Evolutionary conservation across 2,329 filamentous ascomycete species (phyloP).

Genomic region (Nectriaceae sp.): DNA sequence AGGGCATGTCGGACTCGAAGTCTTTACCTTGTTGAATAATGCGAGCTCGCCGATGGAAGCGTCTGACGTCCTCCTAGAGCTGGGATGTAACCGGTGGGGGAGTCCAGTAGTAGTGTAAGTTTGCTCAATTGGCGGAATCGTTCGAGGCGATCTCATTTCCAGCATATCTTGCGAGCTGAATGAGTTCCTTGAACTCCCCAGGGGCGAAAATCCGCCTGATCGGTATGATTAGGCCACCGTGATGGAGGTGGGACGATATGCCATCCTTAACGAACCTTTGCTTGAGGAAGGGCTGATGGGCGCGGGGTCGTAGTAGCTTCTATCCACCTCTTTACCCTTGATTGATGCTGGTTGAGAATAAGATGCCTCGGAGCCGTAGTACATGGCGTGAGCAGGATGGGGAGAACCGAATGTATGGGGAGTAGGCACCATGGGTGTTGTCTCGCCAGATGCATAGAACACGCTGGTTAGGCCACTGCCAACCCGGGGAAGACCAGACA

Average conservation of each 20-base stretch:
- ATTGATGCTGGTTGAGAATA: conserved; percentile 29
- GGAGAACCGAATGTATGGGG: conserved; percentile 40
- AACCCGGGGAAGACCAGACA: conserved; percentile 45
- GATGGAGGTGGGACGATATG: conserved; percentile 11
- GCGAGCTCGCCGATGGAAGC: conserved; percentile 26
- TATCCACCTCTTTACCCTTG: conserved; percentile 47
- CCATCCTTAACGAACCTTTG: conserved; percentile 34
- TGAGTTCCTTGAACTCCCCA: conserved; percentile 36
- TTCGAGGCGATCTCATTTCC: conserved; percentile 31
- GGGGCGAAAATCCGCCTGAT: conserved; percentile 24
- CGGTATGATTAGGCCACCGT: conserved; percentile 16
- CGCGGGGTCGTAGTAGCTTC: conserved; percentile 33
- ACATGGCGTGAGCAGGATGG: conserved; percentile 30
- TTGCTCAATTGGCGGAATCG: neutral
- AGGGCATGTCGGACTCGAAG: conserved; percentile 9
- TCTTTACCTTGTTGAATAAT: conserved; percentile 14
- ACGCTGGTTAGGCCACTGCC: conserved; percentile 49
- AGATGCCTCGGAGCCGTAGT: conserved; percentile 28
- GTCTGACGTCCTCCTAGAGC: conserved; percentile 26
- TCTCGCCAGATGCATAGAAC: conserved; percentile 42
- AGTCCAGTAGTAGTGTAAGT: neutral
- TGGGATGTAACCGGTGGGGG: conserved; percentile 14
- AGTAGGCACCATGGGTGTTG: conserved; percentile 37
- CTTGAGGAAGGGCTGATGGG: conserved; percentile 40
- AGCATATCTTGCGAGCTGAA: conserved; percentile 39